Conservation (phyloP, 306 rosid species). For the Parietaria judaica region DNA sequence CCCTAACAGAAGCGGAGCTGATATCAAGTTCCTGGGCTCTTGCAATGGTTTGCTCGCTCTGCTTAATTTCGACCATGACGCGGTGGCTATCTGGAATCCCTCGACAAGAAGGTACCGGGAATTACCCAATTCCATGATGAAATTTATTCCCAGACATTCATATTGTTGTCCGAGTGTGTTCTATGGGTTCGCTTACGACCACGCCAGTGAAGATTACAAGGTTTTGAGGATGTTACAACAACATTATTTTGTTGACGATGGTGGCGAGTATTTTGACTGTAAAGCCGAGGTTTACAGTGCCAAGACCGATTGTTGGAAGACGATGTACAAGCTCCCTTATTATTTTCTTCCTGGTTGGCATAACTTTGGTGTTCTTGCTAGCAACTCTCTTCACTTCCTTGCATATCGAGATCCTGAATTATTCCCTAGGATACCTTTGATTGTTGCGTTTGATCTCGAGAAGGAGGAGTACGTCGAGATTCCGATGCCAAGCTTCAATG, state of each 20-base stretch:
- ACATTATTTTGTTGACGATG: too few relatives aligned
- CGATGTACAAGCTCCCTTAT: background rate
- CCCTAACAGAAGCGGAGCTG: background rate
- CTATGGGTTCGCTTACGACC: slow-evolving; percentile 8
- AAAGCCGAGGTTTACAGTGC: background rate
- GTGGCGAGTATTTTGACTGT: background rate
- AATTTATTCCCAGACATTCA: too few relatives aligned
- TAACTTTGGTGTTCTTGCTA: background rate
- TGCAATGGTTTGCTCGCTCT: slow-evolving; percentile 7
- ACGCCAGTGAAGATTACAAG: slow-evolving; percentile 1
- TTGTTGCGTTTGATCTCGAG: background rate
- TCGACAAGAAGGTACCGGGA: background rate
- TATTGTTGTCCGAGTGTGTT: too few relatives aligned
- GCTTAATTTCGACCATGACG: background rate
- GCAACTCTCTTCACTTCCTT: background rate
- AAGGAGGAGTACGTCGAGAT: background rate
- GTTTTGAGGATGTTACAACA: background rate
- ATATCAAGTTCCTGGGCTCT: slow-evolving; percentile 1
- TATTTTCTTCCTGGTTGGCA: background rate
- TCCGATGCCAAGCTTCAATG: background rate
- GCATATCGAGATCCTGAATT: background rate
- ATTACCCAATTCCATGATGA: background rate
- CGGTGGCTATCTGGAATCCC: slow-evolving; percentile 8
- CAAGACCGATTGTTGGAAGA: slow-evolving; percentile 2
- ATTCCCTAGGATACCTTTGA: too few relatives aligned